These are phyloP conservation scores for Cerioporus squamosus DNA, from an alignment of 1,284 basidiomycete genomes.

Conservation along the genomic window DNA sequence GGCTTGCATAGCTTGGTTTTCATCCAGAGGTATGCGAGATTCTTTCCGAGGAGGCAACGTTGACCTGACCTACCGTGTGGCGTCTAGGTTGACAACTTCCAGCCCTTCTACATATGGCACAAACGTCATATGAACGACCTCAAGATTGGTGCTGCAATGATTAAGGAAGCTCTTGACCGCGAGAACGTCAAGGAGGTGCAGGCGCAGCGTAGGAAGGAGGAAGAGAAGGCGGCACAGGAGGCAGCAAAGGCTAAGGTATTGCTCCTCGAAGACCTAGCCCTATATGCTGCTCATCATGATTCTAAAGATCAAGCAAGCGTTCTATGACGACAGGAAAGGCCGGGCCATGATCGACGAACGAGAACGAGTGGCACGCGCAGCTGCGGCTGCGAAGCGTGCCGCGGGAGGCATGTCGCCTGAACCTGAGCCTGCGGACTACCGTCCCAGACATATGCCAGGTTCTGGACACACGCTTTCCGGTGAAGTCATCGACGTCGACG, in stretches of 20 bases:
- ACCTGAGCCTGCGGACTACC: slow-evolving; percentile 8
- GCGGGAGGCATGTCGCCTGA: slow-evolving; percentile 13
- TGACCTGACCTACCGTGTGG: not conserved
- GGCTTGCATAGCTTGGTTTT: slow-evolving; percentile 66
- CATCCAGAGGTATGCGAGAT: slow-evolving; percentile 52
- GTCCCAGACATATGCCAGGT: slow-evolving; percentile 27
- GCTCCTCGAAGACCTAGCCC: not conserved
- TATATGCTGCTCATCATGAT: not conserved
- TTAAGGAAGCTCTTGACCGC: slow-evolving; percentile 62
- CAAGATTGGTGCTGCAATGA: slow-evolving; percentile 61
- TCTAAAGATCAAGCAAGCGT: slow-evolving; percentile 68
- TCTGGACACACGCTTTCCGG: slow-evolving; percentile 27
- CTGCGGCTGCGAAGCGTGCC: slow-evolving; percentile 23
- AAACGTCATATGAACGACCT: slow-evolving; percentile 56
- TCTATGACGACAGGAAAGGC: slow-evolving; percentile 71
- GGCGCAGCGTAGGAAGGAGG: slow-evolving; percentile 46
- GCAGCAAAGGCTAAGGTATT: slow-evolving; percentile 58
- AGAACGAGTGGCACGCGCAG: slow-evolving; percentile 55
- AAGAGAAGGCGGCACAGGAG: slow-evolving; percentile 59
- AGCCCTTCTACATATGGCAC: slow-evolving; percentile 69
- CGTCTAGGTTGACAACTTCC: slow-evolving; percentile 44
- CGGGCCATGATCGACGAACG: slow-evolving; percentile 57
- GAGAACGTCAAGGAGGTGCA: slow-evolving; percentile 60
- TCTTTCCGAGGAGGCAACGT: too few relatives aligned
- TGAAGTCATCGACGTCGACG: slow-evolving; percentile 9